Conservation (phyloP, 2,329 filamentous ascomycete species). For the Aspergillus pseudoviridinutans region DNA sequence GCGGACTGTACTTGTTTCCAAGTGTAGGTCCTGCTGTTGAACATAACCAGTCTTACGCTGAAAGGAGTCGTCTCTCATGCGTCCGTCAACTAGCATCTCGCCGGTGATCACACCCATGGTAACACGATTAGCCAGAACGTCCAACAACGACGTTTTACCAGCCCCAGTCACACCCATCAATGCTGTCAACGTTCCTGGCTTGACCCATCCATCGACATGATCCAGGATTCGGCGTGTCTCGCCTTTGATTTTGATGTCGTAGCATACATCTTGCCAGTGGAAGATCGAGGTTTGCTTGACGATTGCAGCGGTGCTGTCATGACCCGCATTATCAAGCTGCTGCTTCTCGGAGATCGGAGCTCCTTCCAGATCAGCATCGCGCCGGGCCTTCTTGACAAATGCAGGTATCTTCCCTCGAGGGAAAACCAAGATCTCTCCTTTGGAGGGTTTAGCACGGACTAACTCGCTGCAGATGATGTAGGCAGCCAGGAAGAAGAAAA, state of each 20-base stretch:
- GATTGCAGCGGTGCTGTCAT: slow-evolving; percentile 67
- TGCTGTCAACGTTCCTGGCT: slow-evolving; percentile 82
- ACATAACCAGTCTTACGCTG: slow-evolving; percentile 52
- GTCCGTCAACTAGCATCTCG: slow-evolving; percentile 74
- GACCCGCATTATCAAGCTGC: slow-evolving; percentile 68
- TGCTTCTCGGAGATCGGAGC: slow-evolving; percentile 35
- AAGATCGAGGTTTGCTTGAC: slow-evolving; percentile 72
- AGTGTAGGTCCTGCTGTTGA: slow-evolving; percentile 84
- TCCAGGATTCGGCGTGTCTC: slow-evolving; percentile 72
- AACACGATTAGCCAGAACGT: slow-evolving; percentile 75
- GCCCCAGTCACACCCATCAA: slow-evolving; percentile 88
- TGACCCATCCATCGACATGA: slow-evolving; percentile 85
- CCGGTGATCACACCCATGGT: slow-evolving; percentile 84
- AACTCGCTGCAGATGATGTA: slow-evolving; percentile 64
- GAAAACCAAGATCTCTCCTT: slow-evolving; percentile 71
- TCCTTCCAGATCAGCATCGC: slow-evolving; percentile 21
- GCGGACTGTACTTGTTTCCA: slow-evolving; percentile 77
- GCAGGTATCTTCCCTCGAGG: slow-evolving; percentile 63
- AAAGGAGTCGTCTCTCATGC: slow-evolving; percentile 70
- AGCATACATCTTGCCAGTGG: slow-evolving; percentile 80
- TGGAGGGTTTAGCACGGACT: slow-evolving; percentile 61
- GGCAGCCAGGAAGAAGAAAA: slow-evolving; percentile 53
- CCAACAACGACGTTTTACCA: slow-evolving; percentile 84
- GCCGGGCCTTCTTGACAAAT: slow-evolving; percentile 21
- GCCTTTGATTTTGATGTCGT: slow-evolving; percentile 73